A percentile compares a stretch with the other conserved stretches of the same genome.
Evolutionary conservation across 2,329 filamentous ascomycete species (phyloP).

Genomic region (Colletotrichum agaves): DNA sequence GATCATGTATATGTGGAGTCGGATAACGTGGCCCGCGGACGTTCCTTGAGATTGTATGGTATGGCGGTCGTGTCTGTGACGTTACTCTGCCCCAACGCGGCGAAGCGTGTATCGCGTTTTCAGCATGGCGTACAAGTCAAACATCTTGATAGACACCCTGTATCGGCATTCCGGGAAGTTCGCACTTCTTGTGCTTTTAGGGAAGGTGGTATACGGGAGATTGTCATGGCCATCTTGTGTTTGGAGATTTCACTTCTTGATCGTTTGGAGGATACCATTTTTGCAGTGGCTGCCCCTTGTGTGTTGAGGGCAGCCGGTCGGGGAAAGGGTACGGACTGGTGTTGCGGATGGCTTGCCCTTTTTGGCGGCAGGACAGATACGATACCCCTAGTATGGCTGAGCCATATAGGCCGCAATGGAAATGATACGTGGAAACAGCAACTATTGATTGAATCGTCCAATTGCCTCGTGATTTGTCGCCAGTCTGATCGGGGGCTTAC

Average conservation of each 20-base stretch:
- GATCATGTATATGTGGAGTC: slow-evolving; percentile 28
- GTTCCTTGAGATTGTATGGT: slow-evolving; percentile 16
- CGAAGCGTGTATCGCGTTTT: slow-evolving; percentile 14
- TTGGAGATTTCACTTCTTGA: slow-evolving; percentile 16
- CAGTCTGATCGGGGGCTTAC: background rate
- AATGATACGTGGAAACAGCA: slow-evolving; percentile 25
- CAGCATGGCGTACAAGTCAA: slow-evolving; percentile 21
- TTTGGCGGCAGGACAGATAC: slow-evolving; percentile 21
- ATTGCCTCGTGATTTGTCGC: slow-evolving; percentile 6
- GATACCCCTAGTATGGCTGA: slow-evolving; percentile 37
- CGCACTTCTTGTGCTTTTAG: slow-evolving; percentile 34
- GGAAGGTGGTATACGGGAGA: slow-evolving; percentile 23
- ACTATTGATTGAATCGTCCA: background rate
- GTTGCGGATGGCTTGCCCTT: slow-evolving; percentile 22
- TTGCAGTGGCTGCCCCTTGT: background rate
- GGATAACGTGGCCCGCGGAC: background rate
- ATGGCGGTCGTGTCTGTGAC: slow-evolving; percentile 19
- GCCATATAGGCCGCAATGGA: slow-evolving; percentile 31
- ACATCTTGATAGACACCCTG: slow-evolving; percentile 35
- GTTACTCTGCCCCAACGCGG: background rate
- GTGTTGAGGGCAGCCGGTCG: background rate
- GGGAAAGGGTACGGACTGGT: slow-evolving; percentile 10
- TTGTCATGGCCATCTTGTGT: slow-evolving; percentile 18
- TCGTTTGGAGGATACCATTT: slow-evolving; percentile 15
- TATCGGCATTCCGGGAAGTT: slow-evolving; percentile 35